Base-by-base conservation (phyloP, 2,329 filamentous ascomycete species). In the Paecilomyces fulvus region DNA sequence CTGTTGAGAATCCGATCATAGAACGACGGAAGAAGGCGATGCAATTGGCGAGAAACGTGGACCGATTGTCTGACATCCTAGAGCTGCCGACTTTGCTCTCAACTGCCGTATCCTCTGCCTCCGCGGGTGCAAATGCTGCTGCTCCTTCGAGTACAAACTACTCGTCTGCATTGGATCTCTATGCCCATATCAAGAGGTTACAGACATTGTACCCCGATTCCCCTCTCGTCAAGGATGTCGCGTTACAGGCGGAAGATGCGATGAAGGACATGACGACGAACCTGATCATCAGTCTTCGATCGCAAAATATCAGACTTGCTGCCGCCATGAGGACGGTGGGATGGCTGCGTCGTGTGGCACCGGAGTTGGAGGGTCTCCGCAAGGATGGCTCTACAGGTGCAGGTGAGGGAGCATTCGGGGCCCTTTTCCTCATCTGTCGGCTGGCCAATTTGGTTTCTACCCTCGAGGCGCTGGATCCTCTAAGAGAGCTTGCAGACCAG, bases 261-360 rank as follows among this genome's bases (percentile, higher is more conserved):
- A 95, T 97, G 81, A 88, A 89, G 65, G 85, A 88, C 56, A 90
- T 97, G 83, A 90, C 90, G 0, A 84, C 86, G 8, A 91, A 94
- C 64, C 82, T 99, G 3, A 87, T 99, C 56, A 77, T 80, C 9
- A 86, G 87, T 9, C 80, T 99, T 25, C 88, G 90, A 61, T 80
- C 83, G 0, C 89, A 89, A 1, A 84, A 84, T 20, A 80, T 99
- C 53, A 95, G 96, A 72, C 81, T 99, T 3, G 92, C 94, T 23
- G 87, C 88, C 11, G 92, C 91, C 0, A 88, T 99, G 76, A 84
- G 95, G 54, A 96, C 90, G 1, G 86, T 96, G 52, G 90, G 91
- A 58, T 96, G 91, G 89, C 79, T 99, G 49, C 86, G 92, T 49
- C 83, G 94, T 30, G 87, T 96, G 3, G 83, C 92, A 0, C 90